Evolutionary conservation across 345 rosid genomes (phyloP).

Genomic region (Eucalyptus melliodora): DNA sequence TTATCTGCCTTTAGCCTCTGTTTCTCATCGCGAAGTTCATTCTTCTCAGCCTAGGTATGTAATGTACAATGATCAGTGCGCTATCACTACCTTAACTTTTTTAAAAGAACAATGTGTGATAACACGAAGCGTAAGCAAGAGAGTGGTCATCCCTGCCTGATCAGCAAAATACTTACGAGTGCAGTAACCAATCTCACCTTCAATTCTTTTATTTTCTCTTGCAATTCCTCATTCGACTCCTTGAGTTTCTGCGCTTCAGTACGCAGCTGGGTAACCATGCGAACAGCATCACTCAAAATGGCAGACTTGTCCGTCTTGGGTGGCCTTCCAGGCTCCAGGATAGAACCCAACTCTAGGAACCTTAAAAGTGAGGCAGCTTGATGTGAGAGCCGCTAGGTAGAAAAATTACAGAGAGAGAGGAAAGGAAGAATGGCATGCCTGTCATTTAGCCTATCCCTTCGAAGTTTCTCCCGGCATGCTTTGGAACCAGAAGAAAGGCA

Average conservation of each 20-base stretch:
- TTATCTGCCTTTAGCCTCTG: slow-evolving; percentile 67
- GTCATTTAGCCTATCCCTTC: slow-evolving; percentile 90
- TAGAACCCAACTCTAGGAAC: slow-evolving; percentile 78
- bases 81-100: not conserved
- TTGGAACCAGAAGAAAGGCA: slow-evolving; percentile 72
- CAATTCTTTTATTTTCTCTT: slow-evolving; percentile 83
- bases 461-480: slow-evolving; percentile 97
- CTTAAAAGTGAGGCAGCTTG: slow-evolving; percentile 6
- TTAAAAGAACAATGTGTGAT: not conserved
- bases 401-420: not conserved
- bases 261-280: slow-evolving; percentile 79
- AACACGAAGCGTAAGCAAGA: not conserved
- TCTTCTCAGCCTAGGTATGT: slow-evolving; percentile 64
- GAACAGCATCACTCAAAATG: slow-evolving; percentile 82
- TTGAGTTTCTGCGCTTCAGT: slow-evolving; percentile 79
- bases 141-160: not conserved
- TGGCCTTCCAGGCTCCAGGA: slow-evolving; percentile 84
- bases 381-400: not conserved
- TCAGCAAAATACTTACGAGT: not conserved
- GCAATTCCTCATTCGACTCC: slow-evolving; percentile 72
- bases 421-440: slow-evolving; percentile 25
- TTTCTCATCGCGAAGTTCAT: slow-evolving; percentile 73
- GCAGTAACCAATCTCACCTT: slow-evolving; percentile 30
- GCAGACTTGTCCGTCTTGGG: slow-evolving; percentile 93
- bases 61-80: not conserved